phyloP scores from a whole-genome alignment of 805 yeast genomes.

The Candida ovalis region DNA sequence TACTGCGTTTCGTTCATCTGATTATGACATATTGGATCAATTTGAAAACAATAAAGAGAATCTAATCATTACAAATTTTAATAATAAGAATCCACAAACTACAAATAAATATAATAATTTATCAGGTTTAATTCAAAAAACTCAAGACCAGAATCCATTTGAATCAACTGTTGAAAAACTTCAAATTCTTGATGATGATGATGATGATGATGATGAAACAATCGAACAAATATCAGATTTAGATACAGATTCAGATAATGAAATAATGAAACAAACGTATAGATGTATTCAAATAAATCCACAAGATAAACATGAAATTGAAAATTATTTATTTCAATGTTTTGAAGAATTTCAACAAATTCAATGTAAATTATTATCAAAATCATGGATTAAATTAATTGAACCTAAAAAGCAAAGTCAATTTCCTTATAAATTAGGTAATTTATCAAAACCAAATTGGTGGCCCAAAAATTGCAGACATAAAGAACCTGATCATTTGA shows the following conservation, averaged over 20 bases:
- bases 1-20: background rate
- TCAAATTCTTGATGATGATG: background rate
- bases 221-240: background rate
- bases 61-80: background rate
- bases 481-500: conserved; percentile 71
- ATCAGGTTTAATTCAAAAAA: no score
- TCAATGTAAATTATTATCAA: conserved; percentile 59
- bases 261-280: conserved; percentile 12
- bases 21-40: background rate
- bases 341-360: conserved; percentile 45
- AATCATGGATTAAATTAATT: conserved; percentile 60
- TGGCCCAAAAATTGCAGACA: conserved; percentile 65
- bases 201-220: background rate
- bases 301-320: conserved; percentile 16
- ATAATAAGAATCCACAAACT: background rate
- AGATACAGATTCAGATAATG: background rate
- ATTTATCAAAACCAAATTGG: conserved; percentile 55
- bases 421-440: conserved; percentile 57
- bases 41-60: background rate
- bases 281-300: conserved; percentile 17
- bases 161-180: background rate
- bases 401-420: conserved; percentile 66
- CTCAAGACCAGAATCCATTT: no score
- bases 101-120: background rate
- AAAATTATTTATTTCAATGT: conserved; percentile 25